phyloP scores from a whole-genome alignment of 345 rosid genomes.

The Carallia brachiata region DNA sequence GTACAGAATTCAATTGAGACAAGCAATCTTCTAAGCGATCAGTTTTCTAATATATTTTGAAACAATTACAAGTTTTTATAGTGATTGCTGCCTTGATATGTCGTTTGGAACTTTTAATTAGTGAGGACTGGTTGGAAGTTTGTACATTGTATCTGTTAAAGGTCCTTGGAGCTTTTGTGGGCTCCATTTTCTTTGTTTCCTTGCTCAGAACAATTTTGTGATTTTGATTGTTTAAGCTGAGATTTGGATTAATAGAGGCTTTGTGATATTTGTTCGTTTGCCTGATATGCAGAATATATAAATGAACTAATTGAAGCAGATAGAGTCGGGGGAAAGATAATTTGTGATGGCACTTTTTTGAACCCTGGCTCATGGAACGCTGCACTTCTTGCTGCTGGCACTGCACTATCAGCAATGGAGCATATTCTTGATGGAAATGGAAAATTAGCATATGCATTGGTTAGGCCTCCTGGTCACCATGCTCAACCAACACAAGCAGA shows the following conservation, averaged over 20 bases:
- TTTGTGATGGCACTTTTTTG: conserved; percentile 65
- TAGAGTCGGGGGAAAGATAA: conserved; percentile 46
- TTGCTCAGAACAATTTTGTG: background rate
- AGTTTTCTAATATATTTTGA: too few species aligned
- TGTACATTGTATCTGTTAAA: background rate
- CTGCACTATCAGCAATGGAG: conserved; percentile 74
- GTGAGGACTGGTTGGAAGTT: background rate
- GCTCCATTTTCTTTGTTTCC: background rate
- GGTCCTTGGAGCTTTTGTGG: background rate
- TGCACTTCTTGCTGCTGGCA: conserved; percentile 79
- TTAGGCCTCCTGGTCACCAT: conserved; percentile 96
- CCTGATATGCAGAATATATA: conserved; percentile 52
- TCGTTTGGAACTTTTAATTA: background rate
- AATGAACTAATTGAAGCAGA: conserved; percentile 55
- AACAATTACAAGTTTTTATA: too few species aligned
- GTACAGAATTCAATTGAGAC: too few species aligned
- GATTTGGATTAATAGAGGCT: background rate
- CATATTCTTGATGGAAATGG: conserved; percentile 62
- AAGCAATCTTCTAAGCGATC: too few species aligned
- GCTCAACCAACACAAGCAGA: conserved; percentile 86
- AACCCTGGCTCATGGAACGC: conserved; percentile 78
- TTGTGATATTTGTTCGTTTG: background rate
- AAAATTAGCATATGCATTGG: conserved; percentile 61
- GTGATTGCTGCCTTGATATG: too few species aligned
- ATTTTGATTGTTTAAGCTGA: background rate